Base-by-base conservation (phyloP, 1,139 yeast genomes). In the Magnusiomyces sp. region DNA sequence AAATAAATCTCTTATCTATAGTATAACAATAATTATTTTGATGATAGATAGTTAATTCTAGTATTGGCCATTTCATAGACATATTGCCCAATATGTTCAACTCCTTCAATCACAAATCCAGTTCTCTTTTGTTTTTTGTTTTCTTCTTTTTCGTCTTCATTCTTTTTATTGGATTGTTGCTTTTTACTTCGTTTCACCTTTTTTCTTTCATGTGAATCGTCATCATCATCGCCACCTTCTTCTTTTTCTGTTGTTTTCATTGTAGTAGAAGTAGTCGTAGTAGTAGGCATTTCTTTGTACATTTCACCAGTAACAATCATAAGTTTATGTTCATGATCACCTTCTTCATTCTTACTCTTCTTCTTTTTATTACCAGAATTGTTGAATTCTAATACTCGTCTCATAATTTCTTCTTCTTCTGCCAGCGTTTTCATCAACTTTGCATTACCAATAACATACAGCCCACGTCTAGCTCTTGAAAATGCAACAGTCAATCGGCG, bases 41-140 rank as follows among this genome's bases (percentile, higher is more conserved):
- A 17, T 39, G 29, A 7, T 52, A 17, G 4, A 43, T 51, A 50
- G 39, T 48, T 50, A 19, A 46, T 41, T n/a, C 55, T 47, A 37
- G 55, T 52, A 48, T 50, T 52, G 45, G 67, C 65, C 71, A 71
- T 69, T 50, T 69, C 68, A 23, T 61, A 57, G 19, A 69, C 71
- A 54, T 68, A 69, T 49, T 62, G 63, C n/a, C 65, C 66, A 44
- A 69, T 54, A 56, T 69, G 72, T 43, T 63, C 69, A 13, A 66
- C 59, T 14, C 67, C 63, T 29, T 63, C 65, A 65, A 69, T 65
- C 13, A 55, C 56, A 9, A 60, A 59, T 23, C 52, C 54, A 38
- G 53, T 53, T 29, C 50, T 55, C n/a, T n/a, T n/a, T 17, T 39
- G 31, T 19, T 7, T 48, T 47, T 32, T 43, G 46, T 34, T 68